Conservation (phyloP, 768 basidiomycete species). For the Plicaturopsis crispa region DNA sequence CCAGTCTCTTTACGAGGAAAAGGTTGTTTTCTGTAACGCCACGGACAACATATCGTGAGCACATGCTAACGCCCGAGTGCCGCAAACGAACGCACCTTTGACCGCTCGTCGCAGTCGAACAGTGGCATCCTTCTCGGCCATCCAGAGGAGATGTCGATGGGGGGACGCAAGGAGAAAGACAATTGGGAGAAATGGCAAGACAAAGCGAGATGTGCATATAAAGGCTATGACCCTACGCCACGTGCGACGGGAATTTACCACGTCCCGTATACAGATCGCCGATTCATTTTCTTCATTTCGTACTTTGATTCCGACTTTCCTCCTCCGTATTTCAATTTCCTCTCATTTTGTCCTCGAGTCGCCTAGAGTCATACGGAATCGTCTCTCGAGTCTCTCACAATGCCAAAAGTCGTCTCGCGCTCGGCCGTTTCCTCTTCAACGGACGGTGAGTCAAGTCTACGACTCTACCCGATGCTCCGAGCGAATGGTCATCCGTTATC, state of each 20-base stretch:
- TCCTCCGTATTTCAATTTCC: too few species aligned
- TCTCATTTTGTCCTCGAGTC: too few species aligned
- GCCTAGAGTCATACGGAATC: too few species aligned
- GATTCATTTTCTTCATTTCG: too few species aligned
- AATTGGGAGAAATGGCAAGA: conserved; percentile 14
- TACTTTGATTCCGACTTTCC: too few species aligned
- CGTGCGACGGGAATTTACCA: too few species aligned
- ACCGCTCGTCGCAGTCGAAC: conserved; percentile 72
- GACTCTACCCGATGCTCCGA: background rate
- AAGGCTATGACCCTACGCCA: too few species aligned
- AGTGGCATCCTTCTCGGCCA: conserved; percentile 81
- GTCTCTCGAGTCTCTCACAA: too few species aligned
- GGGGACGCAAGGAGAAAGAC: conserved; percentile 15
- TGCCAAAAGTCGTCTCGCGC: conserved; percentile 91
- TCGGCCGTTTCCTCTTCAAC: conserved; percentile 86
- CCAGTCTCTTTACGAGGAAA: conserved; percentile 82
- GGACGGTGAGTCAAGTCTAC: conserved; percentile 47
- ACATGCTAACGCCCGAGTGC: background rate
- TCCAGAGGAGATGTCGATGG: too few species aligned
- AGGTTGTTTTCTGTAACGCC: conserved; percentile 84
- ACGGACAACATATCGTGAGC: conserved; percentile 10
- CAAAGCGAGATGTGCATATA: conserved; percentile 10
- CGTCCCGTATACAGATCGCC: too few species aligned
- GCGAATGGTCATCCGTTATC: background rate
- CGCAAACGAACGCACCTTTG: conserved; percentile 41